Base-by-base conservation (phyloP, 495 filamentous ascomycete genomes). In the Penicillium odoratum region DNA sequence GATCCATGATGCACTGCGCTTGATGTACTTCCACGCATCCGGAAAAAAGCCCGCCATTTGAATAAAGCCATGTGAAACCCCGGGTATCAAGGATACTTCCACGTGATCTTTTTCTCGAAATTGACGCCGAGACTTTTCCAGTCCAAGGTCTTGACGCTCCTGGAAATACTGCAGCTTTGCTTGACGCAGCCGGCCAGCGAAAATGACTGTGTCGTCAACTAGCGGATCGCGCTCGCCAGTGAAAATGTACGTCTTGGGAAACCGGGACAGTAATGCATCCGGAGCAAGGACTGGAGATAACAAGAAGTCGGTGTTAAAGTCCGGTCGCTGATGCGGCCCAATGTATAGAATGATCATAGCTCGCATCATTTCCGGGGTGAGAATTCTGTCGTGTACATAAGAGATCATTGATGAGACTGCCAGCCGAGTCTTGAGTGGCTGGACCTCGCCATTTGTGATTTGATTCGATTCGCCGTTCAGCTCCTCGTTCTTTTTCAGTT, bases 341-440 rank as follows among this genome's bases (percentile, higher is more conserved):
- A 98, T 88, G 68, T 98, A 98, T 21, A 98, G 81, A 70, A 98
- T 96, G 56, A 98, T 94, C 94, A 98, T 98, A 30, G 92, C 92
- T 51, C 94, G 88, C 88, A 98, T 97, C 91, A 98, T 96, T 69
- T 98, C 95, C 0, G 94, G 95, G 0, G 90, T 92, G 26, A 98
- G 81, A 36, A 98, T 89, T 25, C 95, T 90, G 73, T 98, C 94
- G 70, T 93, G 91, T 68, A 97, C 94, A 75, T 98, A 98, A 10
- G 93, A 96, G 53, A 98, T 93, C 85, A 97, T 93, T n/a, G 85
- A 90, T 0, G 91, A 91, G 74, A 92, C 93, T 42, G 94, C 92
- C 7, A 98, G 83, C 42, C 92, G 85, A 16, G 94, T 98, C 58
- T 83, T 86, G 53, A 96, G 84, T n/a, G 85, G 85, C 63, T 85